phyloP scores from a whole-genome alignment of 371 early-diverging fungal species.

The Cokeromyces recurvatus region DNA sequence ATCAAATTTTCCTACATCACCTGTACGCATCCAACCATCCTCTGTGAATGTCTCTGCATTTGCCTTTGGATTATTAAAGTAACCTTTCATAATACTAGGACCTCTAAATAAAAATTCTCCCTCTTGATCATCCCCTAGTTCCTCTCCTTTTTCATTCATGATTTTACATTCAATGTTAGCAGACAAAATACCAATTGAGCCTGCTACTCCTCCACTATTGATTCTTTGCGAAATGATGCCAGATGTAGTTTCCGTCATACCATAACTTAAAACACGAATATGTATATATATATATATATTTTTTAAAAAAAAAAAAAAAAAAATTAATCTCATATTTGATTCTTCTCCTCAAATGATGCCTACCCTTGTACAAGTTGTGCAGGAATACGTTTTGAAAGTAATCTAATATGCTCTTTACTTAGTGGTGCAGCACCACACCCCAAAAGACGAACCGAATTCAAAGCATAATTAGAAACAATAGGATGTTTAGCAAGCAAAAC shows the following conservation, averaged over 20 bases:
- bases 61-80: constrained; percentile 64
- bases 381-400: constrained; percentile 47
- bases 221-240: constrained; percentile 18
- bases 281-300: too few relatives aligned
- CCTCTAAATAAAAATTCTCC: constrained; percentile 68
- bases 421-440: constrained; percentile 85
- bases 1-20: constrained; percentile 73
- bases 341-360: constrained; percentile 8
- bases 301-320: constrained; percentile 7
- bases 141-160: constrained; percentile 54
- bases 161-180: constrained; percentile 67
- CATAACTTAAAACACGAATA: too few relatives aligned
- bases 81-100: constrained; percentile 75
- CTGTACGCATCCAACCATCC: constrained; percentile 79
- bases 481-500: constrained; percentile 62
- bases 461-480: constrained; percentile 60
- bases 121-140: constrained; percentile 46
- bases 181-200: constrained; percentile 65
- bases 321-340: neutral
- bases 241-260: constrained; percentile 66
- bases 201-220: constrained; percentile 18
- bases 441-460: constrained; percentile 57
- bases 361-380: constrained; percentile 62
- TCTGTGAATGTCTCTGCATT: constrained; percentile 61
- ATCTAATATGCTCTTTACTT: constrained; percentile 50